A percentile compares a stretch with the other conserved stretches of the same genome.
These are phyloP conservation scores for Vigna trinervia DNA, from an alignment of 306 rosid genomes.

Conservation along the genomic window DNA sequence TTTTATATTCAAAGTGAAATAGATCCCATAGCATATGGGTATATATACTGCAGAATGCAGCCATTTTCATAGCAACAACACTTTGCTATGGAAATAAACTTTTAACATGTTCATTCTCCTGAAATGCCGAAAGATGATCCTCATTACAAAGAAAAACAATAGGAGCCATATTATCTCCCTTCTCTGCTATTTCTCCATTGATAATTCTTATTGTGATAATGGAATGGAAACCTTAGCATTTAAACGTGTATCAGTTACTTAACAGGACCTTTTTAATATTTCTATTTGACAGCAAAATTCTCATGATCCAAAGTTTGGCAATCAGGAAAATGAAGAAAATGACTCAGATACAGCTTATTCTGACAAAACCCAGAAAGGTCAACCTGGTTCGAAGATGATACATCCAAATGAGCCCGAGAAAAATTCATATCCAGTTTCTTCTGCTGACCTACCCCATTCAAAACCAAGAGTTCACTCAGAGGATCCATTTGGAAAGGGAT, in stretches of 20 bases:
- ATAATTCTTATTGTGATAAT: slow-evolving; percentile 28
- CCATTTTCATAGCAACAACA: not conserved
- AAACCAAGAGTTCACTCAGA: slow-evolving; percentile 48
- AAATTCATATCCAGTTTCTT: slow-evolving; percentile 51
- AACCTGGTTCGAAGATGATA: slow-evolving; percentile 61
- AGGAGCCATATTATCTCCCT: not conserved
- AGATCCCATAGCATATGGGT: not conserved
- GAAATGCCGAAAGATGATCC: slow-evolving; percentile 18
- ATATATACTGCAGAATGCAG: not conserved
- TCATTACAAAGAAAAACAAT: not conserved
- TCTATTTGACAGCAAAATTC: slow-evolving; percentile 66
- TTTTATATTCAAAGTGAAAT: slow-evolving; percentile 31
- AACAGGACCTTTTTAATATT: not conserved
- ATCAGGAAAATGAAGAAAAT: slow-evolving; percentile 70
- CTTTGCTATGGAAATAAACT: slow-evolving; percentile 23
- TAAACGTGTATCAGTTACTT: slow-evolving; percentile 15
- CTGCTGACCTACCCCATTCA: slow-evolving; percentile 49
- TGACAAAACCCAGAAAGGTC: slow-evolving; percentile 74
- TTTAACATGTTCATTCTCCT: slow-evolving; percentile 1
- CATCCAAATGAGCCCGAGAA: slow-evolving; percentile 82
- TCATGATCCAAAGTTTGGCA: slow-evolving; percentile 78
- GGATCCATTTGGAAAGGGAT: slow-evolving; percentile 43
- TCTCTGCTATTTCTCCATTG: not conserved
- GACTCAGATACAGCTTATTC: slow-evolving; percentile 81
- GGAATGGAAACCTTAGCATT: not conserved